Evolutionary conservation across 257 asterid genomes (phyloP), one percentile per base, ranked within the genome.

Genomic region (Fraxinus excelsior): DNA sequence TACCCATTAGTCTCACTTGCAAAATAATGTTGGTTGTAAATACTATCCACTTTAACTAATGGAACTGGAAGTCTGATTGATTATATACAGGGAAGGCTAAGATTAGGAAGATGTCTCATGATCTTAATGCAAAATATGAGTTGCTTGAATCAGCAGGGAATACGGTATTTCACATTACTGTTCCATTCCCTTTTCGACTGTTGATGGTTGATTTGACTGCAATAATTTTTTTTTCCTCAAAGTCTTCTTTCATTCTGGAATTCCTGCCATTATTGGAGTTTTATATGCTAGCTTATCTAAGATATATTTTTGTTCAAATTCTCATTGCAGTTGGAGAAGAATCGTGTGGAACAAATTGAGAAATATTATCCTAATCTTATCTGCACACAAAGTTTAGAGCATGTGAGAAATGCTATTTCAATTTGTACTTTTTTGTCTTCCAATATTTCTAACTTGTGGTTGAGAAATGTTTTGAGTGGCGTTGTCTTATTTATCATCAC

Each of bases 361-460:
- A 96, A 89, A 81, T 85, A 88, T 84, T 96, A 85, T 84, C 97
- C 98, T 73, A 93, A 90, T 85, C 93, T 91, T 72, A 85, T 95
- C 82, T 83, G 91, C 92, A 90, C 96, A 51, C 97, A 93, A 84
- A 90, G 83, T 75, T 90, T 91, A 83, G 97, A 96, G 78, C 96
- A 84, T 86, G 99, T 95, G 81, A 90, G 98, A 85, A 65, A 32
- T 65, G 58, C 35, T 72, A 21, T 64, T 65, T 10, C 12, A 0
- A 53, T 70, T 75, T 29, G 58, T 69, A 37, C 28, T 46, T 31
- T 60, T 38, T 56, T 65, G 21, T 66, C 70, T 49, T 71, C 51
- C 73, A 26, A 38, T 53, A 16, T 37, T 72, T 64, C 14, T 14
- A 19, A 21, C 46, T 40, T 62, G 23, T 62, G 25, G 28, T 29